phyloP scores from a whole-genome alignment of 73 alveolate species.

The Stentor roeselii region DNA sequence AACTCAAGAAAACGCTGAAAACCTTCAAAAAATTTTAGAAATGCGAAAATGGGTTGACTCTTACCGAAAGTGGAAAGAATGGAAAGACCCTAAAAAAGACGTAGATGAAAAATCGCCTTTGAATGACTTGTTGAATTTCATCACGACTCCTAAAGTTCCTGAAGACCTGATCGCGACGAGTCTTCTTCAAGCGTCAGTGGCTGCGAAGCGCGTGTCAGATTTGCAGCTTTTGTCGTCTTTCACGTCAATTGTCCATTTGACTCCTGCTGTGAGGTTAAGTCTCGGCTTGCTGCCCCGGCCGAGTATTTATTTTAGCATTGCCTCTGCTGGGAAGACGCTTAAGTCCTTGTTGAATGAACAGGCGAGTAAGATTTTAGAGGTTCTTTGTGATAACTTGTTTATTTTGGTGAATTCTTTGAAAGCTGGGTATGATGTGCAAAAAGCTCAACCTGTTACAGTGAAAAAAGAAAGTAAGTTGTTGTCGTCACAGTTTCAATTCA shows the following conservation, averaged over 20 bases:
- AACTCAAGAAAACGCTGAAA: constrained; percentile 20
- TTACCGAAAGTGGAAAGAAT: constrained; percentile 51
- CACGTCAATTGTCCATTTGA: background rate
- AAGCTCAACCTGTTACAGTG: background rate
- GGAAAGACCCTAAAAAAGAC: constrained; percentile 33
- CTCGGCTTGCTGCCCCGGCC: constrained; percentile 9
- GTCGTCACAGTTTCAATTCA: constrained; percentile 12
- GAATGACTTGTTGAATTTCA: constrained; percentile 44
- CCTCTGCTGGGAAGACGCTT: background rate
- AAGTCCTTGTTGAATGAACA: background rate
- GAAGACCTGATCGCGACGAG: background rate
- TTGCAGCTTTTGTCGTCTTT: constrained; percentile 26
- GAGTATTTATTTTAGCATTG: background rate
- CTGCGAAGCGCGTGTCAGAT: constrained; percentile 49
- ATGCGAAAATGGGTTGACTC: constrained; percentile 51
- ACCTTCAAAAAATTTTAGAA: constrained; percentile 32
- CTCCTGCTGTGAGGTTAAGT: constrained; percentile 14
- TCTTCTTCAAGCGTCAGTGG: constrained; percentile 37
- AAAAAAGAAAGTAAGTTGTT: background rate
- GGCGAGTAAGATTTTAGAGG: background rate
- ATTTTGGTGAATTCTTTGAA: background rate
- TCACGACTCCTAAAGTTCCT: constrained; percentile 27
- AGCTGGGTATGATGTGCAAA: background rate
- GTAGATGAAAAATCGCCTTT: constrained; percentile 51
- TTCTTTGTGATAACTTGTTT: background rate